Evolutionary conservation across 352 stramenopile genomes (phyloP).

Genomic region (Globisporangium paddicum): DNA sequence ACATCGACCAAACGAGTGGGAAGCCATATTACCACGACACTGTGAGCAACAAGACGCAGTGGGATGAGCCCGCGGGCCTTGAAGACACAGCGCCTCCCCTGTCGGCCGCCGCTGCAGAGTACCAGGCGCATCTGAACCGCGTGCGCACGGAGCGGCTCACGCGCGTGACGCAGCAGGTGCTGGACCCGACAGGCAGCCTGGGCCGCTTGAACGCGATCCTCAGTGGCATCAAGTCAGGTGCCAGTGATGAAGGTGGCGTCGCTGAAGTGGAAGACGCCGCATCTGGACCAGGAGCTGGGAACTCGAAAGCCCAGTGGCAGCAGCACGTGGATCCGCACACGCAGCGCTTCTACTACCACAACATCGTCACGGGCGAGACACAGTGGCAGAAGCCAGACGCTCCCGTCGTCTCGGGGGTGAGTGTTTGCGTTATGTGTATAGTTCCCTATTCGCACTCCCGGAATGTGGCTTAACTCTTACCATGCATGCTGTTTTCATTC

Average conservation of each 20-base stretch:
- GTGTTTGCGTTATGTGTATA: no score
- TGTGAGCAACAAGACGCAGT: constrained; percentile 59
- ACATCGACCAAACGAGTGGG: constrained; percentile 54
- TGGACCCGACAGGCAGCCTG: constrained; percentile 69
- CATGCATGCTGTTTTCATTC: background rate
- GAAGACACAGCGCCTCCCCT: constrained; percentile 22
- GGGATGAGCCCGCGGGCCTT: constrained; percentile 54
- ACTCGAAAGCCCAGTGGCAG: constrained; percentile 60
- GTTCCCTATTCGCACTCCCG: no score
- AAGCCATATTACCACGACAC: constrained; percentile 78
- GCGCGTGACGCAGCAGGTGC: constrained; percentile 51
- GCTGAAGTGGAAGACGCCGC: background rate
- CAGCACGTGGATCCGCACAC: constrained; percentile 81
- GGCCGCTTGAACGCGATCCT: constrained; percentile 70
- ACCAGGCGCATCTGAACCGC: constrained; percentile 63
- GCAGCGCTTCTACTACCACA: constrained; percentile 84
- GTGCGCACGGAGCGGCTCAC: constrained; percentile 42
- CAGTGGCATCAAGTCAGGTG: constrained; percentile 39
- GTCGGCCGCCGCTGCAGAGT: constrained; percentile 31
- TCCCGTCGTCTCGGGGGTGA: constrained; percentile 62
- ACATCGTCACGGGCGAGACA: constrained; percentile 66
- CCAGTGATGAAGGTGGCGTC: background rate
- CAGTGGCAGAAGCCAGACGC: constrained; percentile 77
- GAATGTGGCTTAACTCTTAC: no score
- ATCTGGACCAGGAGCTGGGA: background rate